Percentiles rank a stretch among this genome's conserved stretches.
These are phyloP conservation scores for Leccinum barrowsii DNA, from an alignment of 768 basidiomycete species.

Conservation along the genomic window DNA sequence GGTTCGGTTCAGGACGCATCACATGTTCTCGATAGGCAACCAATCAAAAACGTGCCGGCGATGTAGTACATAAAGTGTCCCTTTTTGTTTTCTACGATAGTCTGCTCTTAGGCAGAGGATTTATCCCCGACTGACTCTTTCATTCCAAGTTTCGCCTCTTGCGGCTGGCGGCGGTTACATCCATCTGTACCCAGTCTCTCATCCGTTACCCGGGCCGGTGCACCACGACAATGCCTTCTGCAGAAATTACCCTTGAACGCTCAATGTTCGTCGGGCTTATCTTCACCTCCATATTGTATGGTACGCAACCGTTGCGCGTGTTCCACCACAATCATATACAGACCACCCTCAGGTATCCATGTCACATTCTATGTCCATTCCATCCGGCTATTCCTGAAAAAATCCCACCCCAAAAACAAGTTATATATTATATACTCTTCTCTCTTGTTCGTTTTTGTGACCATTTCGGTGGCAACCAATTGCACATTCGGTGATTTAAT, in stretches of 20 bases:
- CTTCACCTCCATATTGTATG: not conserved
- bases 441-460: not conserved
- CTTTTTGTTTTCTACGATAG: not conserved
- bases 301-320: not conserved
- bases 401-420: not conserved
- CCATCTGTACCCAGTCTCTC: not conserved
- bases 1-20: too few species aligned
- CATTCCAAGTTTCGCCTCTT: not conserved
- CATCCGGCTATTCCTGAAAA: not conserved
- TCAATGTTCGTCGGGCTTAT: not conserved
- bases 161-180: not conserved
- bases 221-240: not conserved
- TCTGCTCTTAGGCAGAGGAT: not conserved
- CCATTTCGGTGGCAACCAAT: not conserved
- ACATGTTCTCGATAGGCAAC: too few species aligned
- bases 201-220: not conserved
- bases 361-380: not conserved
- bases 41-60: not conserved
- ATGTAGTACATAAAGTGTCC: not conserved
- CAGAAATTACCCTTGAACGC: not conserved
- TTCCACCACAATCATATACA: not conserved
- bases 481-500: not conserved
- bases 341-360: not conserved
- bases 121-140: not conserved
- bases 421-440: not conserved